phyloP scores from a whole-genome alignment of 352 stramenopile species.

The Thalassiosira allenii region DNA sequence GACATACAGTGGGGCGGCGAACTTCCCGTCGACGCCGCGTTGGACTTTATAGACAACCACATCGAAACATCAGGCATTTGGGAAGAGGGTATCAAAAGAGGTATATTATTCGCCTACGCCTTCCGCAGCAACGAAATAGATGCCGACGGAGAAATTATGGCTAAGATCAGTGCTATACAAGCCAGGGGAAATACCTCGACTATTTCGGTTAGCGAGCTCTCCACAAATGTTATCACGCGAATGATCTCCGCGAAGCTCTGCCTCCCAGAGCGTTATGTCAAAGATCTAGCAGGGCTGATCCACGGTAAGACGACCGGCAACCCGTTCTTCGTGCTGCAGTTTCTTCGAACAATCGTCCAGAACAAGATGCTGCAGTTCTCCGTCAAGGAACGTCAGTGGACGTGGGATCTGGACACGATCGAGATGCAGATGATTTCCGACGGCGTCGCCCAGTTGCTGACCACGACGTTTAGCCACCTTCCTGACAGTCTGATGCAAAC shows the following conservation, averaged over 20 bases:
- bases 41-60: not conserved
- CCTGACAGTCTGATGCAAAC: not conserved
- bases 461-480: conserved; percentile 19
- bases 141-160: not conserved
- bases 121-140: not conserved
- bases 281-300: not conserved
- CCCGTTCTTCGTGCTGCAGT: conserved; percentile 26
- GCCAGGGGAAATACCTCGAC: not conserved
- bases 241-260: not conserved
- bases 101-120: not conserved
- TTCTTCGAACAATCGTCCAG: conserved; percentile 27
- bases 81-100: not conserved
- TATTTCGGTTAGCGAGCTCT: not conserved
- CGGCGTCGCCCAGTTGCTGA: conserved; percentile 20
- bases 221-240: not conserved
- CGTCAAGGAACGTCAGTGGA: conserved; percentile 25
- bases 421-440: conserved; percentile 30
- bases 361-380: conserved; percentile 24
- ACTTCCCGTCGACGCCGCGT: not conserved
- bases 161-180: not conserved
- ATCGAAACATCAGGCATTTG: not conserved
- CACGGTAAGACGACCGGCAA: conserved; percentile 18
- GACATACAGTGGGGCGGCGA: conserved; percentile 22
- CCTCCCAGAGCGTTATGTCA: not conserved
- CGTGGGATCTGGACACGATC: conserved; percentile 32